Base-by-base conservation (phyloP, 129 eudicot genomes). In the Tagetes patula region DNA sequence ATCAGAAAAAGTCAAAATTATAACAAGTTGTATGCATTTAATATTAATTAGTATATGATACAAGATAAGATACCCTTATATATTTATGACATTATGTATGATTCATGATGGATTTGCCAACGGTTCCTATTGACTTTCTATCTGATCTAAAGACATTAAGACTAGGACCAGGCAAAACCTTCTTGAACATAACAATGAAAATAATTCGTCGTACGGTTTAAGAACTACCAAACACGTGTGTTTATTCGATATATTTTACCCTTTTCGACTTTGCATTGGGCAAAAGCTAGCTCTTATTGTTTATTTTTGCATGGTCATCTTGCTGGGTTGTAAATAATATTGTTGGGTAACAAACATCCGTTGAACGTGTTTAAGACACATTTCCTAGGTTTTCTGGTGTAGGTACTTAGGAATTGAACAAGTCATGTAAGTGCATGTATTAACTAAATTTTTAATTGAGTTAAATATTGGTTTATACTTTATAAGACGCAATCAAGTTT, bases 11-110 rank as follows among this genome's bases (percentile, higher is more conserved):
- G 73, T 71, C 82, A 78, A 71, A 34, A 14, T 70, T 62, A 58
- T 46, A 37, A 49, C 72, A 77, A 67, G 52, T 76, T 69, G 81
- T 69, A 46, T 31, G n/a, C 61, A 77, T 34, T 61, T 36, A 61
- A 61, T 36, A 6, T 48, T 20, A 20, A 20, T 20, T 20, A 20
- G 27, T 42, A 37, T 34, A 55, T 48, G 27, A 14, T 33, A 34
- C 49, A 53, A 70, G 53, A 53, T 60, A 70, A 48, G 60, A 69
- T 70, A 52, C 55, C 6, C 12, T 20, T 20, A 20, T 20, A 20
- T 30, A 13, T 1, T 59, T 33, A 33, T 59, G 6, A 59, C 40
- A 37, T 59, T 33, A 32, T 59, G 41, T 2, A 60, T 34, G 20
- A 71, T 39, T 40, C 1, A 63, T 38, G 11, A 61, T 34, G 14